These are phyloP conservation scores for Sporisorium iseilematis-ciliati DNA, from an alignment of 1,284 basidiomycete genomes.

Conservation along the genomic window DNA sequence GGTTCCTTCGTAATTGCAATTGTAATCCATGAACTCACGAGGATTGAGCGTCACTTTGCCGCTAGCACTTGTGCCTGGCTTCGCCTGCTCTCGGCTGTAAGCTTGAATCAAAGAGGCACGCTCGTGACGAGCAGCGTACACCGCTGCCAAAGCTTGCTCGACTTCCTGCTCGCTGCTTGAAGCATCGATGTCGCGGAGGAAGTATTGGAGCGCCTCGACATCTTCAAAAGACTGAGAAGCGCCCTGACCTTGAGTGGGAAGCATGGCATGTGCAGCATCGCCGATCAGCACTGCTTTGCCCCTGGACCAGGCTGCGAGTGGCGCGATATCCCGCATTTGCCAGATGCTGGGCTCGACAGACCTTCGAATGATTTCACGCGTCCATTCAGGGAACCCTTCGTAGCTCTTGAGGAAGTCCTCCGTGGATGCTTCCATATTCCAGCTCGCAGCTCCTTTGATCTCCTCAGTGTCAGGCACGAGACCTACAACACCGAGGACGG, in stretches of 20 bases:
- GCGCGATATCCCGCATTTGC: slow-evolving; percentile 67
- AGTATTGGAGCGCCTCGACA: slow-evolving; percentile 26
- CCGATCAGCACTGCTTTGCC: slow-evolving; percentile 65
- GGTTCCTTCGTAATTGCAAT: slow-evolving; percentile 17
- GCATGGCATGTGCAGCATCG: slow-evolving; percentile 66
- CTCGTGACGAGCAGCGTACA: slow-evolving; percentile 9
- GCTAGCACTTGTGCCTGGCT: slow-evolving; percentile 10
- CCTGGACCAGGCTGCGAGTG: slow-evolving; percentile 59
- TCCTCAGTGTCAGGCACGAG: slow-evolving; percentile 13
- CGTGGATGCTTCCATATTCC: slow-evolving; percentile 5
- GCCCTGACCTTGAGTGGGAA: slow-evolving; percentile 36
- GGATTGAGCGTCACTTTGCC: slow-evolving; percentile 17
- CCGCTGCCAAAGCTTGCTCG: slow-evolving; percentile 1
- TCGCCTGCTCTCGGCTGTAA: slow-evolving; percentile 20
- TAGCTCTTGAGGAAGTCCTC: slow-evolving; percentile 56
- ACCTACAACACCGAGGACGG: slow-evolving; percentile 44
- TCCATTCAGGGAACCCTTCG: slow-evolving; percentile 42
- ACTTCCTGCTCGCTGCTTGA: neutral
- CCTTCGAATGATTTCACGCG: slow-evolving; percentile 75
- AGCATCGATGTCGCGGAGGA: slow-evolving; percentile 7
- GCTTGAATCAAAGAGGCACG: slow-evolving; percentile 13
- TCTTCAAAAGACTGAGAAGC: slow-evolving; percentile 37
- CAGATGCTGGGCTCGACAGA: slow-evolving; percentile 58
- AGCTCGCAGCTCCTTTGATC: slow-evolving; percentile 6
- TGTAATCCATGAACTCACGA: slow-evolving; percentile 23